phyloP scores from a whole-genome alignment of 108 stramenopile species.

The Discostella stelligeroides region DNA sequence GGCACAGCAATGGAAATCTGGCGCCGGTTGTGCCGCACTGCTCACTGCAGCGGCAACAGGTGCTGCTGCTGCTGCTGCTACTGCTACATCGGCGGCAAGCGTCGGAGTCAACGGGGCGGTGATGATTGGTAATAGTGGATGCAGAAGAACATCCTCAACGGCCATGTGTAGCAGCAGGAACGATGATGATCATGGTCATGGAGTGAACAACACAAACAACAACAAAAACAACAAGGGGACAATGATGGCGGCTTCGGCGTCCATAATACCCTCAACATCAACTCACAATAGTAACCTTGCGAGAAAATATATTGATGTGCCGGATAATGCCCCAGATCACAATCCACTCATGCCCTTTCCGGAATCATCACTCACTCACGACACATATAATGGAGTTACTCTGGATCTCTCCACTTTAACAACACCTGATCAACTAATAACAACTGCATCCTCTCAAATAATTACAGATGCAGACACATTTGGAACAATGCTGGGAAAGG shows the following conservation, averaged over 20 bases:
- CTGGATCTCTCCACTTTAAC: slow-evolving; percentile 38
- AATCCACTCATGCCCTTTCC: slow-evolving; percentile 53
- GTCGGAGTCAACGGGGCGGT: slow-evolving; percentile 10
- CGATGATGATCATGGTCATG: neutral
- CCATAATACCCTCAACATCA: neutral
- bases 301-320: slow-evolving; percentile 19
- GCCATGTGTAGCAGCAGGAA: slow-evolving; percentile 25
- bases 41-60: slow-evolving; percentile 20
- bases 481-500: slow-evolving; percentile 30
- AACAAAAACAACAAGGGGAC: neutral
- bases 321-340: slow-evolving; percentile 11
- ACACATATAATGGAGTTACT: slow-evolving; percentile 81
- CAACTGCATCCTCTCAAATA: neutral
- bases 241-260: neutral
- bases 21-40: neutral
- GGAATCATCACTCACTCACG: slow-evolving; percentile 54
- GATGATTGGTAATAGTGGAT: no score
- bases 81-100: no score
- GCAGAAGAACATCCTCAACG: slow-evolving; percentile 6
- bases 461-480: slow-evolving; percentile 22
- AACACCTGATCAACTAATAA: slow-evolving; percentile 19
- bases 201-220: neutral
- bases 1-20: neutral
- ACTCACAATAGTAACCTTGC: neutral
- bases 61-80: no score